Evolutionary conservation across 1,284 basidiomycete species (phyloP).

Genomic region (Cryptococcus sp.): DNA sequence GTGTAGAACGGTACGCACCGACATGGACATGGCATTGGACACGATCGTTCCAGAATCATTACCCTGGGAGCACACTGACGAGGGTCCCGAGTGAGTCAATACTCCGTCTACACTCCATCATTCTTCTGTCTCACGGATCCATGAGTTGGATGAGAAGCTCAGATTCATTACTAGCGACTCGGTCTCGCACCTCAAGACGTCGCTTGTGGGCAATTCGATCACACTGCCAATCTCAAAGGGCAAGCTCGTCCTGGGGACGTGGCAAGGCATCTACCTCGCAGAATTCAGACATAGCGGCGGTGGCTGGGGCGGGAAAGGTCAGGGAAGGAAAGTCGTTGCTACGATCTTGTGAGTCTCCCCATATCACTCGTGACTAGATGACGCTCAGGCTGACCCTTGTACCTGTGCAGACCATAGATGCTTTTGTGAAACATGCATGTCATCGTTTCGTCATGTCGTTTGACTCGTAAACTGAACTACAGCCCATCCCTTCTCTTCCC

Average conservation of each 20-base stretch:
- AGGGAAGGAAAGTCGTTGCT: slow-evolving; percentile 47
- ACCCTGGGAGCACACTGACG: slow-evolving; percentile 86
- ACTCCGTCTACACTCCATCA: too few relatives aligned
- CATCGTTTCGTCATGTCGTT: slow-evolving; percentile 8
- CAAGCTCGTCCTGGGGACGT: slow-evolving; percentile 79
- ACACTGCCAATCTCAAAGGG: slow-evolving; percentile 84
- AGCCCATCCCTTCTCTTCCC: slow-evolving; percentile 19
- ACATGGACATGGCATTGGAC: slow-evolving; percentile 67
- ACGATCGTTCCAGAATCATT: slow-evolving; percentile 81
- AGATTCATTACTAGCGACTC: slow-evolving; percentile 44
- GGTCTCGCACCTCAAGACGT: slow-evolving; percentile 87
- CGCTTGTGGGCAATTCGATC: slow-evolving; percentile 77
- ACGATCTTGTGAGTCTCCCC: slow-evolving; percentile 42
- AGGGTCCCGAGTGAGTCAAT: slow-evolving; percentile 76
- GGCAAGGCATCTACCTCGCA: slow-evolving; percentile 66
- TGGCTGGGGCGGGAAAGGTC: slow-evolving; percentile 45
- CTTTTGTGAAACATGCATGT: neutral
- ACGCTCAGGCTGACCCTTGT: neutral
- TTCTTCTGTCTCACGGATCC: too few relatives aligned
- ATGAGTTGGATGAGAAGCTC: too few relatives aligned
- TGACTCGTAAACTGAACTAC: slow-evolving; percentile 22
- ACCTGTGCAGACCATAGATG: neutral
- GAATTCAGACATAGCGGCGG: slow-evolving; percentile 46
- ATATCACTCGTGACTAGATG: neutral
- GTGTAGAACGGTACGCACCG: slow-evolving; percentile 26